A percentile compares a stretch with the other conserved stretches of the same genome.
These are phyloP conservation scores for Naumovozyma dairenensis DNA, from an alignment of 805 yeast species.

Conservation along the genomic window DNA sequence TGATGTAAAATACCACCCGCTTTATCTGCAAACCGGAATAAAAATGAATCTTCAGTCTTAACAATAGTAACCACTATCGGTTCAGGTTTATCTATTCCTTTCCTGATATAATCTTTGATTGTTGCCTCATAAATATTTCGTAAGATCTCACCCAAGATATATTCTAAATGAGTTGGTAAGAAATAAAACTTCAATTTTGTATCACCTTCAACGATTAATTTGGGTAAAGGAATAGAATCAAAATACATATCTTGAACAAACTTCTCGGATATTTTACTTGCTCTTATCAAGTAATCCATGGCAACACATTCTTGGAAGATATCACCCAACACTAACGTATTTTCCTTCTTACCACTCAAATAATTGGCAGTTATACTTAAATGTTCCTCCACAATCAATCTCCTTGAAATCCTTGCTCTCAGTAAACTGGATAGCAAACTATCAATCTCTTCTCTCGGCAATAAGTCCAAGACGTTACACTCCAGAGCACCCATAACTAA, in stretches of 20 bases:
- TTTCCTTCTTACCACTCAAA: slow-evolving; percentile 31
- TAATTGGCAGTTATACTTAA: slow-evolving; percentile 64
- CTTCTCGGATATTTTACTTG: slow-evolving; percentile 41
- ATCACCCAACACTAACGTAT: slow-evolving; percentile 58
- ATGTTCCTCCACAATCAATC: slow-evolving; percentile 90
- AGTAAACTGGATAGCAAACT: slow-evolving; percentile 65
- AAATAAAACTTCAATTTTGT: slow-evolving; percentile 63
- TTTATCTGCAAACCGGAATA: slow-evolving; percentile 74
- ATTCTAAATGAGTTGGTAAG: slow-evolving; percentile 77
- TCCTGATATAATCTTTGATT: slow-evolving; percentile 36
- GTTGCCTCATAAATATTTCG: slow-evolving; percentile 83
- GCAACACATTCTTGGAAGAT: slow-evolving; percentile 77
- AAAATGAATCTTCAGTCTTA: slow-evolving; percentile 53
- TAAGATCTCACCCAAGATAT: slow-evolving; percentile 76
- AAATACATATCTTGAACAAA: slow-evolving; percentile 45
- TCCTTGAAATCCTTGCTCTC: slow-evolving; percentile 77
- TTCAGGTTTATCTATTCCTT: slow-evolving; percentile 39
- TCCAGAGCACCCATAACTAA: slow-evolving; percentile 90
- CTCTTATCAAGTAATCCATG: slow-evolving; percentile 48
- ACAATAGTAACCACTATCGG: slow-evolving; percentile 73
- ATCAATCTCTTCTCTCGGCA: slow-evolving; percentile 60
- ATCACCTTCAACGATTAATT: slow-evolving; percentile 66
- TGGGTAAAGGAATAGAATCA: slow-evolving; percentile 55
- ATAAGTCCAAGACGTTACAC: slow-evolving; percentile 46
- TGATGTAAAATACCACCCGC: slow-evolving; percentile 79